Conservation (phyloP, 371 early-diverging fungal species). For the Funneliformis caledonium region DNA sequence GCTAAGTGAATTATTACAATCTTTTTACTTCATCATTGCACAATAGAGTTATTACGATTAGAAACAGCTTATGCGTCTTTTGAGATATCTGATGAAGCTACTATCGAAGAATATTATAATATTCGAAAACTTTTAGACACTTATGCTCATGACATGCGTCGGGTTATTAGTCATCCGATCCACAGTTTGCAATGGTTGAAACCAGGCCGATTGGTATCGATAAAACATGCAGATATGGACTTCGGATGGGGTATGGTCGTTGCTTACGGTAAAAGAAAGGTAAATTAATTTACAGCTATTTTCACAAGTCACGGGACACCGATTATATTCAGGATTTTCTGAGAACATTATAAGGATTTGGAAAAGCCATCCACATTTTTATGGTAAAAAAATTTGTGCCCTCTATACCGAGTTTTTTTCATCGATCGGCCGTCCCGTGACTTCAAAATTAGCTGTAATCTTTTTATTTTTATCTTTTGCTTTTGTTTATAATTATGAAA, state of each 20-base stretch:
- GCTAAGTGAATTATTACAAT: not conserved
- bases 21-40: not conserved
- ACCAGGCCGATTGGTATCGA: conserved; percentile 82
- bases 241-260: conserved; percentile 96
- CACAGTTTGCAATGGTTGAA: conserved; percentile 85
- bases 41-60: conserved; percentile 55
- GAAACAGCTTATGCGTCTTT: conserved; percentile 63
- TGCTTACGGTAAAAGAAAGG: conserved; percentile 46
- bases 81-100: conserved; percentile 71
- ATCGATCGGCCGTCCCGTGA: too few relatives aligned
- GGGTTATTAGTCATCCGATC: conserved; percentile 81
- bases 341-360: too few relatives aligned
- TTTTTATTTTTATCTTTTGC: not conserved
- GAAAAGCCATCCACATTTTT: too few relatives aligned
- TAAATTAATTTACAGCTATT: not conserved
- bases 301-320: too few relatives aligned
- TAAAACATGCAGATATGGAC: conserved; percentile 69
- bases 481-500: not conserved
- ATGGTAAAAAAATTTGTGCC: too few relatives aligned
- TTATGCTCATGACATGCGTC: conserved; percentile 71
- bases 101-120: conserved; percentile 76
- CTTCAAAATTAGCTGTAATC: too few relatives aligned
- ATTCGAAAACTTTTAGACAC: conserved; percentile 73
- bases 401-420: not conserved
- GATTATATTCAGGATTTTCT: too few relatives aligned